phyloP scores from a whole-genome alignment of 352 stramenopile genomes.

The Phytophthora citrophthora region DNA sequence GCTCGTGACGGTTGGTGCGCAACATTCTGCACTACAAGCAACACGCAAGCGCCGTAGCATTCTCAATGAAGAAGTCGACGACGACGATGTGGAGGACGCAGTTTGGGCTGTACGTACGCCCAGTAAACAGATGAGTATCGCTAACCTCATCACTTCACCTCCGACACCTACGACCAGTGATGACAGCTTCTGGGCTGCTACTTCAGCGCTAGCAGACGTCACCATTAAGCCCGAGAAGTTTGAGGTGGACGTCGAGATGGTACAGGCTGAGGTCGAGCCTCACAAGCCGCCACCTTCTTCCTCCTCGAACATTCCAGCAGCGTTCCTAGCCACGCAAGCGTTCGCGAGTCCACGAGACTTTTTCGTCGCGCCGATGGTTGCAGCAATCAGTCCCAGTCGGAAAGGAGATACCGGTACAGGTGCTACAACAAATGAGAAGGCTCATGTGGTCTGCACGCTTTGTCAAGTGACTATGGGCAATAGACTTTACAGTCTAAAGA shows the following conservation, averaged over 20 bases:
- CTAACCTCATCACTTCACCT: constrained; percentile 47
- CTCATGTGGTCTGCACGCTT: constrained; percentile 51
- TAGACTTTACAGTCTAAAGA: constrained; percentile 53
- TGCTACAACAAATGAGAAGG: constrained; percentile 20
- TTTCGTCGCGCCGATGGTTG: constrained; percentile 36
- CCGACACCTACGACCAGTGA: constrained; percentile 34
- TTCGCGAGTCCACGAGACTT: constrained; percentile 54
- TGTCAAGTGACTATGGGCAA: constrained; percentile 55
- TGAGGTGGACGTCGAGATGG: constrained; percentile 16
- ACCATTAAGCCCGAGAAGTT: constrained; percentile 38
- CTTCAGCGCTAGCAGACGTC: constrained; percentile 28
- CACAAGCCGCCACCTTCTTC: constrained; percentile 9
- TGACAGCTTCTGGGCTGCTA: constrained; percentile 32
- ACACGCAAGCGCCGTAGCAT: constrained; percentile 35
- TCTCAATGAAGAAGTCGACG: constrained; percentile 24
- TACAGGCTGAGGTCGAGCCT: background rate
- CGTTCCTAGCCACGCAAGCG: constrained; percentile 48
- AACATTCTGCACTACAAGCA: background rate
- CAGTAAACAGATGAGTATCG: constrained; percentile 46
- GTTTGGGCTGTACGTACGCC: constrained; percentile 7
- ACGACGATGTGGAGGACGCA: constrained; percentile 25
- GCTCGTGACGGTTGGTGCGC: constrained; percentile 16
- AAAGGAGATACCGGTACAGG: constrained; percentile 2
- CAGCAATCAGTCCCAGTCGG: background rate
- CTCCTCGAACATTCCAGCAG: constrained; percentile 46